A percentile compares a stretch with the other conserved stretches of the same genome.
phyloP scores from a whole-genome alignment of 345 rosid genomes.

The Moricandia moricandioides region DNA sequence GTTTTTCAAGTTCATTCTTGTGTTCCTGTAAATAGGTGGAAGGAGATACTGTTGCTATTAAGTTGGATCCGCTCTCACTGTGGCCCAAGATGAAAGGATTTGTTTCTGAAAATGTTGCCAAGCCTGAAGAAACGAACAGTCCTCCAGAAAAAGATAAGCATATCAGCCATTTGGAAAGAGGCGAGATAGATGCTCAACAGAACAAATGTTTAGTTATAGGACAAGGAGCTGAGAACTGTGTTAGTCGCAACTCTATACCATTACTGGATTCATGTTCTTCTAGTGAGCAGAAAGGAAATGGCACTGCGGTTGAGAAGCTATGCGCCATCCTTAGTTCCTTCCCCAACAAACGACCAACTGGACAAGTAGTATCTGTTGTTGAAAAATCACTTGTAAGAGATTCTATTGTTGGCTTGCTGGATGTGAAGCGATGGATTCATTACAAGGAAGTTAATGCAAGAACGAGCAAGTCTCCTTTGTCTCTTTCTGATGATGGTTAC shows the following conservation, averaged over 20 bases:
- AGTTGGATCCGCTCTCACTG: constrained; percentile 55
- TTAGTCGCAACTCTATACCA: neutral
- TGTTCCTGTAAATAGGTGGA: constrained; percentile 54
- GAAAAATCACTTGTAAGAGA: constrained; percentile 63
- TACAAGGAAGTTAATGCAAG: constrained; percentile 43
- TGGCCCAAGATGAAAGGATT: constrained; percentile 93
- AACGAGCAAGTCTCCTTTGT: constrained; percentile 37
- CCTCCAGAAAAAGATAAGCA: constrained; percentile 33
- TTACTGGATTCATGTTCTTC: constrained; percentile 19
- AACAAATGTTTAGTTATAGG: constrained; percentile 12
- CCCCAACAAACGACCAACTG: constrained; percentile 81
- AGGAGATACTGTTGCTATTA: constrained; percentile 70
- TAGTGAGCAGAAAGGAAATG: constrained; percentile 34
- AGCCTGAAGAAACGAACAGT: constrained; percentile 35
- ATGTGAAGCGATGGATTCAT: constrained; percentile 58
- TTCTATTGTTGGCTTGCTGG: constrained; percentile 70
- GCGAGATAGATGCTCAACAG: constrained; percentile 6
- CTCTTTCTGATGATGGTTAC: constrained; percentile 43
- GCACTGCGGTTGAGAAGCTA: constrained; percentile 49
- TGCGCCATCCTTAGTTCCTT: constrained; percentile 49
- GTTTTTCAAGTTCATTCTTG: constrained; percentile 6
- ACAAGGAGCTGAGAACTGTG: constrained; percentile 28
- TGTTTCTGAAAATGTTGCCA: constrained; percentile 34
- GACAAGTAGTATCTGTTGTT: constrained; percentile 67
- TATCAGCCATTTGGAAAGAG: neutral